phyloP scores from a whole-genome alignment of 805 yeast species.

The Saccharomycopsis sp. region DNA sequence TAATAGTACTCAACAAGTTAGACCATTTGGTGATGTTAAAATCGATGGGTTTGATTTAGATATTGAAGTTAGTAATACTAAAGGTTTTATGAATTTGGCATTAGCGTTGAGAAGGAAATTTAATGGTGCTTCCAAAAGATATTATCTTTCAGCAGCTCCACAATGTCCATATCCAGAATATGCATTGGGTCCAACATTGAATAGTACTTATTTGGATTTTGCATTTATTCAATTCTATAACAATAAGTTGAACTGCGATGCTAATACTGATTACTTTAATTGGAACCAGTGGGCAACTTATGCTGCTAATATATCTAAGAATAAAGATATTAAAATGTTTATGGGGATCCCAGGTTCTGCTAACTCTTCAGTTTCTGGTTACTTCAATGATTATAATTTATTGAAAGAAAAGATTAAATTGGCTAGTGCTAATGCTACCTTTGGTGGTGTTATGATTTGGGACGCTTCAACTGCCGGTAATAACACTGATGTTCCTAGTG shows the following conservation, averaged over 20 bases:
- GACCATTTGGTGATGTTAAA: conserved; percentile 43
- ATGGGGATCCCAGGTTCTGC: conserved; percentile 70
- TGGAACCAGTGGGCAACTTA: conserved; percentile 66
- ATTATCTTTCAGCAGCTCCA: conserved; percentile 84
- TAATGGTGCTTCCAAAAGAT: conserved; percentile 50
- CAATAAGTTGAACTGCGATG: conserved; percentile 59
- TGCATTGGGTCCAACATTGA: conserved; percentile 50
- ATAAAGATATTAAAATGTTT: conserved; percentile 59
- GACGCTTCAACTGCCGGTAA: conserved; percentile 57
- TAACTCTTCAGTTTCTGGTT: conserved; percentile 56
- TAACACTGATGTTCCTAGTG: conserved; percentile 39
- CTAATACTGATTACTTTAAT: conserved; percentile 41
- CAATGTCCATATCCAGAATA: conserved; percentile 88
- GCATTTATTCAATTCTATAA: conserved; percentile 86
- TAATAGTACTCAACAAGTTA: conserved; percentile 20
- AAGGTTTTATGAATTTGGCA: conserved; percentile 61
- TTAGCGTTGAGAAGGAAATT: conserved; percentile 44
- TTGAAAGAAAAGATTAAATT: conserved; percentile 24
- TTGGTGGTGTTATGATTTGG: conserved; percentile 72
- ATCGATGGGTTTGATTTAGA: conserved; percentile 93
- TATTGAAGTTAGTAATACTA: conserved; percentile 55
- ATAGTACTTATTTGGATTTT: conserved; percentile 61
- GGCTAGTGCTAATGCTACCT: conserved; percentile 33
- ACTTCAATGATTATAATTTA: conserved; percentile 36
- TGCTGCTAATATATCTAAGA: conserved; percentile 55